phyloP scores from a whole-genome alignment of 805 yeast genomes.

The Schizosaccharomyces pombe region DNA sequence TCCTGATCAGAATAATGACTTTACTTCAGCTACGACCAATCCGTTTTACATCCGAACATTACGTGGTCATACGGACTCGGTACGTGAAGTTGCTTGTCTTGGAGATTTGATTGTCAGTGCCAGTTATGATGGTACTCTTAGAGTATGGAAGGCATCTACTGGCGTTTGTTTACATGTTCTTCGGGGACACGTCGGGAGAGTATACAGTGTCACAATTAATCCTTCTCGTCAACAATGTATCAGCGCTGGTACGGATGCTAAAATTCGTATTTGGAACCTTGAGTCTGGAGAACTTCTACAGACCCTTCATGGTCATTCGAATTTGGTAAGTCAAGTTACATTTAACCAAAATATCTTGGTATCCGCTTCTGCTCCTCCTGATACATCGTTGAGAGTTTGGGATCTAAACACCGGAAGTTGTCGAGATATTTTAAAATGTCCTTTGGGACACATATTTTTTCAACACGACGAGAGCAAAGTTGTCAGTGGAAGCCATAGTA shows the following conservation, averaged over 20 bases:
- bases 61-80: slow-evolving; percentile 47
- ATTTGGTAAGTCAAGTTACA: slow-evolving; percentile 72
- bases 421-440: slow-evolving; percentile 33
- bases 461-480: slow-evolving; percentile 19
- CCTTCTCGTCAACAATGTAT: slow-evolving; percentile 42
- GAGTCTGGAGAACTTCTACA: slow-evolving; percentile 61
- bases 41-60: slow-evolving; percentile 60
- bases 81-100: slow-evolving; percentile 55
- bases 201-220: slow-evolving; percentile 79
- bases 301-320: slow-evolving; percentile 64
- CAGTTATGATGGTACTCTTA: slow-evolving; percentile 68
- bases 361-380: slow-evolving; percentile 50
- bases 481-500: slow-evolving; percentile 22
- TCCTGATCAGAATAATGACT: background rate
- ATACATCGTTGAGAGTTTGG: slow-evolving; percentile 64
- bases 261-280: slow-evolving; percentile 89
- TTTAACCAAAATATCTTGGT: slow-evolving; percentile 47
- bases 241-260: slow-evolving; percentile 92
- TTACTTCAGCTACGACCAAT: slow-evolving; percentile 24
- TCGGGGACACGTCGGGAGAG: slow-evolving; percentile 73
- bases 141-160: slow-evolving; percentile 74
- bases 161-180: slow-evolving; percentile 81
- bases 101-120: slow-evolving; percentile 70
- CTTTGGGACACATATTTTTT: slow-evolving; percentile 21
- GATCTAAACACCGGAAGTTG: slow-evolving; percentile 64